These are phyloP conservation scores for Periconia macrospinosa DNA, from an alignment of 2,329 filamentous ascomycete species.

Conservation along the genomic window DNA sequence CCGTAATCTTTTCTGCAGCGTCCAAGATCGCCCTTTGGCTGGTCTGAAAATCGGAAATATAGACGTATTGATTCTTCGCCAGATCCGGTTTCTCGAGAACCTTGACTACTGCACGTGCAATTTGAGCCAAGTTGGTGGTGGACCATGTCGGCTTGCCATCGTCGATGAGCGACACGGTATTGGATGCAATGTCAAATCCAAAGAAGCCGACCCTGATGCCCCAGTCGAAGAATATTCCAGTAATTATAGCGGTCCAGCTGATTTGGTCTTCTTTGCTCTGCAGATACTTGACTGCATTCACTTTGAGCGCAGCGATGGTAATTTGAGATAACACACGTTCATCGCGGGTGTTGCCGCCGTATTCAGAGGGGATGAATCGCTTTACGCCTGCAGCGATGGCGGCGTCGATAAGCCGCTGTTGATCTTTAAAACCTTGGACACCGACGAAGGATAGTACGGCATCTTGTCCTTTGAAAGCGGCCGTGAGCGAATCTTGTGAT, in stretches of 20 bases:
- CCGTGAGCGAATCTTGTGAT: slow-evolving; percentile 50
- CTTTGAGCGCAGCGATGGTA: slow-evolving; percentile 57
- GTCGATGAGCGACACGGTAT: slow-evolving; percentile 59
- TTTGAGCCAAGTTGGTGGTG: slow-evolving; percentile 53
- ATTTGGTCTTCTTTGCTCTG: slow-evolving; percentile 51
- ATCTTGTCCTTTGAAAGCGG: slow-evolving; percentile 59
- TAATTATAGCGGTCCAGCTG: slow-evolving; percentile 56
- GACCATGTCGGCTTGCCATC: slow-evolving; percentile 57
- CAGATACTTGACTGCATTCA: slow-evolving; percentile 54
- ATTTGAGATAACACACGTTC: slow-evolving; percentile 44
- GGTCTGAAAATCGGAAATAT: slow-evolving; percentile 59
- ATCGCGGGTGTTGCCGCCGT: slow-evolving; percentile 48
- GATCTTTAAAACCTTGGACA: too few species aligned
- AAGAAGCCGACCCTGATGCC: slow-evolving; percentile 54
- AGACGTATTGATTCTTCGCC: slow-evolving; percentile 62
- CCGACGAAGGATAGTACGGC: too few species aligned
- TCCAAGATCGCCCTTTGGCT: slow-evolving; percentile 61
- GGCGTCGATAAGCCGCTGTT: slow-evolving; percentile 60
- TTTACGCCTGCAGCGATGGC: slow-evolving; percentile 62
- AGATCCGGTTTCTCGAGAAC: slow-evolving; percentile 53
- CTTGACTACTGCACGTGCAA: slow-evolving; percentile 56
- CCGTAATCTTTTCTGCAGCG: slow-evolving; percentile 56
- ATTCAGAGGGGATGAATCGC: slow-evolving; percentile 66
- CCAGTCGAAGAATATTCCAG: slow-evolving; percentile 65
- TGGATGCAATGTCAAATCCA: slow-evolving; percentile 54